Percentiles rank a stretch among this genome's conserved stretches.
These are phyloP conservation scores for Immersiporthe knoxdaviesiana DNA, from an alignment of 2,329 filamentous ascomycete species.

Conservation along the genomic window DNA sequence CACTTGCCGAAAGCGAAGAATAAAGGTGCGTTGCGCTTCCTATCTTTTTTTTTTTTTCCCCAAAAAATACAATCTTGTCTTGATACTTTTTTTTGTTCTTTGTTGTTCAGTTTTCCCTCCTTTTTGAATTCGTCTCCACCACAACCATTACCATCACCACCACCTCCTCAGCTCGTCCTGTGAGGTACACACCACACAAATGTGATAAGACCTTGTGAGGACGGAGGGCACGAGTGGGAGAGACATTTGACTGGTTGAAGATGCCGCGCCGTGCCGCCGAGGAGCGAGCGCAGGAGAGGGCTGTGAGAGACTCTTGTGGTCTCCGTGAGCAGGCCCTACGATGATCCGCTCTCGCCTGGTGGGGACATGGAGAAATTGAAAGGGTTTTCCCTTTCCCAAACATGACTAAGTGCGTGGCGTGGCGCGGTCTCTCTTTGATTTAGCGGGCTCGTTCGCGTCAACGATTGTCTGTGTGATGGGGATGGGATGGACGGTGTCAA, in stretches of 20 bases:
- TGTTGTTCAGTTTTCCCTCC: too few relatives aligned
- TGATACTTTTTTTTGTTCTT: background rate
- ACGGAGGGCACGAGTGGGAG: background rate
- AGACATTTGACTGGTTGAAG: background rate
- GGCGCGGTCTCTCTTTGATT: background rate
- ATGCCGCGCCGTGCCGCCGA: background rate
- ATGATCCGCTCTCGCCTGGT: slow-evolving; percentile 3
- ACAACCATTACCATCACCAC: background rate
- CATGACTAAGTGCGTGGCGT: slow-evolving; percentile 3
- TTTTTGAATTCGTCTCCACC: background rate
- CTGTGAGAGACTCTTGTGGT: background rate
- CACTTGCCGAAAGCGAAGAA: slow-evolving; percentile 64
- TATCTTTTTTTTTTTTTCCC: slow-evolving; percentile 29
- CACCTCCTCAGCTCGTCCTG: background rate
- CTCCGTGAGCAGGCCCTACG: background rate
- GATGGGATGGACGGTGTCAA: background rate
- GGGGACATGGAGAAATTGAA: background rate
- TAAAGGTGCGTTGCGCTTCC: slow-evolving; percentile 57
- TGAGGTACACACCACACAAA: background rate
- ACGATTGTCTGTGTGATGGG: background rate
- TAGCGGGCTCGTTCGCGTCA: slow-evolving; percentile 1
- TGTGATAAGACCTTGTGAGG: background rate
- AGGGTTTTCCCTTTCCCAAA: background rate
- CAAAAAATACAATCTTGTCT: too few relatives aligned
- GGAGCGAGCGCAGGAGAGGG: background rate